A percentile compares a stretch with the other conserved stretches of the same genome.
phyloP scores from a whole-genome alignment of 768 basidiomycete genomes.

The Lactarius trivialis region DNA sequence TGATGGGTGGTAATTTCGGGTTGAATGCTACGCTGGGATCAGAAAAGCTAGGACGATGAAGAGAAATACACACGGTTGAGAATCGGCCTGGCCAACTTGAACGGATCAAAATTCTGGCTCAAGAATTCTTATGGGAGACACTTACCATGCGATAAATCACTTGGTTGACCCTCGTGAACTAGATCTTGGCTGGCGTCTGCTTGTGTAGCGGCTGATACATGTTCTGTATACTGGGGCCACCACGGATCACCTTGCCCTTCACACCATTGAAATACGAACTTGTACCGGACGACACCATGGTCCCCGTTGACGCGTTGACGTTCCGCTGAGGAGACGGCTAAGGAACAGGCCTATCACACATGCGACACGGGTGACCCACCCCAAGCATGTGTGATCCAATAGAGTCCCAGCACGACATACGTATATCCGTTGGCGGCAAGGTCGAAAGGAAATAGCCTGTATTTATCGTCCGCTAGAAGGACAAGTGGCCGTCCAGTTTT shows the following conservation, averaged over 20 bases:
- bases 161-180: neutral
- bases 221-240: constrained; percentile 32
- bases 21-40: neutral
- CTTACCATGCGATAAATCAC: neutral
- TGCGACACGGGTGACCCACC: constrained; percentile 35
- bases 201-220: neutral
- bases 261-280: constrained; percentile 84
- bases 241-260: constrained; percentile 56
- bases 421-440: constrained; percentile 43
- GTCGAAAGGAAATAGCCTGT: constrained; percentile 66
- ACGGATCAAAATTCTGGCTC: neutral
- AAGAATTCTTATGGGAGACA: neutral
- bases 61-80: neutral
- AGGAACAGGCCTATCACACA: neutral
- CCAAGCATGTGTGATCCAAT: constrained; percentile 66
- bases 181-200: neutral
- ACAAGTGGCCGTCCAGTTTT: constrained; percentile 52
- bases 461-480: constrained; percentile 69
- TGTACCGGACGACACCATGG: constrained; percentile 62
- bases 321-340: constrained; percentile 43
- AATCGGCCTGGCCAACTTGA: neutral
- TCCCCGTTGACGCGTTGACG: constrained; percentile 45
- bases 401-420: constrained; percentile 61
- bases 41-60: neutral
- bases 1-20: neutral